A percentile compares a stretch with the other conserved stretches of the same genome.
phyloP scores from a whole-genome alignment of 2,329 filamentous ascomycete genomes.

The Diaporthe humulicola region DNA sequence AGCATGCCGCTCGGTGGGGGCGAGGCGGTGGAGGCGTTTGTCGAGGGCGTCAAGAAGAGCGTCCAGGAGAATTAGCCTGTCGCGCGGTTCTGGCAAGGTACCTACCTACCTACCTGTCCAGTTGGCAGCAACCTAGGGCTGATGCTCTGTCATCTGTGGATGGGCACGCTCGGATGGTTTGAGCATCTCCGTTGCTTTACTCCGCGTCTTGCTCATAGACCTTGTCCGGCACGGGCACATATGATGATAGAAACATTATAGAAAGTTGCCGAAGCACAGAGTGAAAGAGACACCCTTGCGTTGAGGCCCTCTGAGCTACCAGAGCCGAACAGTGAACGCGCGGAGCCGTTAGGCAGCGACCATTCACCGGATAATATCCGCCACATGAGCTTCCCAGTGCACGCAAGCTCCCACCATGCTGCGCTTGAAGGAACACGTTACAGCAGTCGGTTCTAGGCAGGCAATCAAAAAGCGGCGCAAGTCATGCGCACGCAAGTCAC shows the following conservation, averaged over 20 bases:
- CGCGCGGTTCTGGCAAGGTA: neutral
- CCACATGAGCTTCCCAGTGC: neutral
- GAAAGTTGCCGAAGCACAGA: neutral
- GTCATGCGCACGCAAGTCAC: neutral
- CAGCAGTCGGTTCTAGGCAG: neutral
- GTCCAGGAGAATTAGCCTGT: conserved; percentile 65
- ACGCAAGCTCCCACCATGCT: neutral
- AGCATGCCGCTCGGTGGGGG: conserved; percentile 89
- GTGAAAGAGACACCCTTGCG: neutral
- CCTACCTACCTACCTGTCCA: neutral
- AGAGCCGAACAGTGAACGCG: neutral
- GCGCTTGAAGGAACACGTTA: neutral
- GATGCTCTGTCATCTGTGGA: neutral
- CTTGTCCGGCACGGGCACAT: neutral
- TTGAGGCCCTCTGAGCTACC: neutral
- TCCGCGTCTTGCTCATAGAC: neutral
- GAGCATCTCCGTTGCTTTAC: neutral
- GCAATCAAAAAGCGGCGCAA: neutral
- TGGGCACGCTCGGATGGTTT: neutral
- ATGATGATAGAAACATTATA: conserved; percentile 17
- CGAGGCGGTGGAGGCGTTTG: conserved; percentile 90
- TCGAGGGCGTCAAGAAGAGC: conserved; percentile 87
- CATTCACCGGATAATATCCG: neutral
- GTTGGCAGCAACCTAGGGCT: neutral
- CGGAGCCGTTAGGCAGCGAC: neutral